Evolutionary conservation across 768 basidiomycete species (phyloP).

Genomic region (Mycena latifolia): DNA sequence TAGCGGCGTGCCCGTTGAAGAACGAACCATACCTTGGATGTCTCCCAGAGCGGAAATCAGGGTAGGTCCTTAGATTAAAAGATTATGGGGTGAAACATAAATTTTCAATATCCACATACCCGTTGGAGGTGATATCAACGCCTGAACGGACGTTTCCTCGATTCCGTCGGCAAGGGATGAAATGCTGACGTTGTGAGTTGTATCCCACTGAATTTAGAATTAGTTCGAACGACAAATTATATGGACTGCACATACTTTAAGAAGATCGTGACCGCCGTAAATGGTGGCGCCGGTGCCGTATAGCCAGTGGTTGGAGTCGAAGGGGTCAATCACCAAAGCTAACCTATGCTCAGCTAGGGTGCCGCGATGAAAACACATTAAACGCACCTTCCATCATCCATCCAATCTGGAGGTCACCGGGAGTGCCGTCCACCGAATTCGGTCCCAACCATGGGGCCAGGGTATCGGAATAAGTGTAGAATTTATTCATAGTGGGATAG

Average conservation of each 20-base stretch:
- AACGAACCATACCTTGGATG: conserved; percentile 38
- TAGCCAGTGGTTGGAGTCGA: conserved; percentile 77
- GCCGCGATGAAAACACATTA: neutral
- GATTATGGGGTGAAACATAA: neutral
- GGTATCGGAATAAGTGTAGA: conserved; percentile 66
- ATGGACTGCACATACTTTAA: conserved; percentile 12
- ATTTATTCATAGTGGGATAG: conserved; percentile 61
- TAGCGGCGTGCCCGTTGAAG: neutral
- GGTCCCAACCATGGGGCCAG: conserved; percentile 73
- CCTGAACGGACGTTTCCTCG: conserved; percentile 71
- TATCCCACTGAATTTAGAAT: conserved; percentile 62
- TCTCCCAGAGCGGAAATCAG: conserved; percentile 66
- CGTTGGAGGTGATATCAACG: conserved; percentile 69
- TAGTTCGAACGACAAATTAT: neutral
- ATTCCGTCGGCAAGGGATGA: conserved; percentile 73
- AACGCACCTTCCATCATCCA: conserved; percentile 78
- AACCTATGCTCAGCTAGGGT: conserved; percentile 6
- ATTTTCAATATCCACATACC: neutral
- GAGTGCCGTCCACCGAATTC: conserved; percentile 56
- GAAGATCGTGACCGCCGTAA: conserved; percentile 62
- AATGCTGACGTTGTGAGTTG: conserved; percentile 67
- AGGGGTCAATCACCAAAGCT: conserved; percentile 72
- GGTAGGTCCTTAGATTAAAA: conserved; percentile 54
- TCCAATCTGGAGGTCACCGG: conserved; percentile 65
- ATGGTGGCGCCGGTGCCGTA: conserved; percentile 79